Conservation (phyloP, 2,329 filamentous ascomycete genomes). For the Fusarium duplospermum region DNA sequence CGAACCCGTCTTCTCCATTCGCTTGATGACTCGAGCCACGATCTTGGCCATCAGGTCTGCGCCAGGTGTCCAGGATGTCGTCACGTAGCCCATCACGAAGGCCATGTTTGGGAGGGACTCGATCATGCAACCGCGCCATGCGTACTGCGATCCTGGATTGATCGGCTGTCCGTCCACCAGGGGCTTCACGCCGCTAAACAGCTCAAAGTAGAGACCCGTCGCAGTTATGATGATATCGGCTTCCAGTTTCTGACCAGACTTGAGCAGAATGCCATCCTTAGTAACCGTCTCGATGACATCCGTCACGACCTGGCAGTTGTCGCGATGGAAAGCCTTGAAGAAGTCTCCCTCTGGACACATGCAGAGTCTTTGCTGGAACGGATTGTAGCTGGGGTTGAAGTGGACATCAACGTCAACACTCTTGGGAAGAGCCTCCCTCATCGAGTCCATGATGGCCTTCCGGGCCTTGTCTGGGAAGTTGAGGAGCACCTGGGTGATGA, state of each 20-base stretch:
- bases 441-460: constrained; percentile 53
- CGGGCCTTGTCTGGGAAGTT: constrained; percentile 41
- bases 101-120: constrained; percentile 73
- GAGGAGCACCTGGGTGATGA: constrained; percentile 52
- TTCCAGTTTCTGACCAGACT: constrained; percentile 61
- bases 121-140: constrained; percentile 75
- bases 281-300: constrained; percentile 65
- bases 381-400: constrained; percentile 73
- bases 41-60: constrained; percentile 64
- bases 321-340: constrained; percentile 59
- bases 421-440: constrained; percentile 63
- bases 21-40: constrained; percentile 61
- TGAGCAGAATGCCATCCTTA: constrained; percentile 58
- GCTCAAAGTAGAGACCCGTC: constrained; percentile 71
- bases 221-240: constrained; percentile 78
- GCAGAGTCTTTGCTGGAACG: constrained; percentile 82
- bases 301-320: constrained; percentile 62
- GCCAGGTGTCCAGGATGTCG: constrained; percentile 75
- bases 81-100: constrained; percentile 73
- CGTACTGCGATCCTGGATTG: constrained; percentile 61
- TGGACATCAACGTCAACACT: constrained; percentile 68
- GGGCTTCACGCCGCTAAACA: constrained; percentile 66
- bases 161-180: constrained; percentile 65
- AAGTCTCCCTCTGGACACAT: constrained; percentile 70
- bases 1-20: constrained; percentile 62